These are phyloP conservation scores for Neospermospora avenae DNA, from an alignment of 2,329 filamentous ascomycete species.

Conservation along the genomic window DNA sequence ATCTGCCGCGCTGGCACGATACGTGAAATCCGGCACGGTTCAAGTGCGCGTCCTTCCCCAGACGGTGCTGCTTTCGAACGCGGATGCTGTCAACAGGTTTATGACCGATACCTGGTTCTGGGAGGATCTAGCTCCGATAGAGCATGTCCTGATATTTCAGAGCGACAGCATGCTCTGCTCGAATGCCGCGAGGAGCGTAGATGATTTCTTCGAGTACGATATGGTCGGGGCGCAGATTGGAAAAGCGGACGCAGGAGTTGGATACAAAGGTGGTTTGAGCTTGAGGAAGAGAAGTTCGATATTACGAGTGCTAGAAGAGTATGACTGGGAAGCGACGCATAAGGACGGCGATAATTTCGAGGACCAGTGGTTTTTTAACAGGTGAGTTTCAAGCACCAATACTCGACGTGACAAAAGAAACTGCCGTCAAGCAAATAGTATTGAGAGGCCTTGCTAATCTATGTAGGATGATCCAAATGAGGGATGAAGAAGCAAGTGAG, in stretches of 20 bases:
- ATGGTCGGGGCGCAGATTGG: slow-evolving; percentile 37
- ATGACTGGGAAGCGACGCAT: slow-evolving; percentile 26
- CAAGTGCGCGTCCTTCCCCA: slow-evolving; percentile 40
- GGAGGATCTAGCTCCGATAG: slow-evolving; percentile 35
- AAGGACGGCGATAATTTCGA: slow-evolving; percentile 27
- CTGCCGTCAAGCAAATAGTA: not conserved
- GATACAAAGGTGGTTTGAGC: slow-evolving; percentile 39
- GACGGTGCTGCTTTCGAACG: slow-evolving; percentile 35
- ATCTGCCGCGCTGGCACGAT: slow-evolving; percentile 38
- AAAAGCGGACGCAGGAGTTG: slow-evolving; percentile 22
- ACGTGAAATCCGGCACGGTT: slow-evolving; percentile 36
- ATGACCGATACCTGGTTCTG: slow-evolving; percentile 36
- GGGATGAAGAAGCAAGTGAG: slow-evolving; percentile 20
- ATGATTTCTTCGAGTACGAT: slow-evolving; percentile 38
- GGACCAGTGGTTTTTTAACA: slow-evolving; percentile 33
- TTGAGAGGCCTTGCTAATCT: not conserved
- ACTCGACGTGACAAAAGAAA: not conserved
- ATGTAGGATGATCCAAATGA: slow-evolving; percentile 24
- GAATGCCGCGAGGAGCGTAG: slow-evolving; percentile 34
- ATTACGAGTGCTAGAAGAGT: slow-evolving; percentile 32
- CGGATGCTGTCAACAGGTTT: slow-evolving; percentile 30
- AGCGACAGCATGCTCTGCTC: slow-evolving; percentile 37
- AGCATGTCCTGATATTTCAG: slow-evolving; percentile 37
- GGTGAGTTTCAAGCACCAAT: slow-evolving; percentile 16
- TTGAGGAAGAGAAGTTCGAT: slow-evolving; percentile 38